These are phyloP conservation scores for Cercospora zeina DNA, from an alignment of 2,329 filamentous ascomycete species.

Conservation along the genomic window DNA sequence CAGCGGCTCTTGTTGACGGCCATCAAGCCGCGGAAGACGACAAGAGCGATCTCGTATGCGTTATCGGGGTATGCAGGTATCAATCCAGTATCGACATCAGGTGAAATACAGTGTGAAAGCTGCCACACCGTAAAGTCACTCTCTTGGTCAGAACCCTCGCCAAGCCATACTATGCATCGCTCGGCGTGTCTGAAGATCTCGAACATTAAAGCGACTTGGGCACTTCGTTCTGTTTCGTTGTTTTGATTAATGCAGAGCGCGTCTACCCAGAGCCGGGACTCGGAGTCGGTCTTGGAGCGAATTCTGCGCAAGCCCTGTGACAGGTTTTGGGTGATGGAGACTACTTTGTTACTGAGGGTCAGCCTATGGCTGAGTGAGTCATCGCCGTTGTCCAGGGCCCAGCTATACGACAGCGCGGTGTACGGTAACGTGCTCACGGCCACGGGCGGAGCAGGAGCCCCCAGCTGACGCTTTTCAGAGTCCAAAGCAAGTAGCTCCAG, in stretches of 20 bases:
- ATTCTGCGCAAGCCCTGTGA: background rate
- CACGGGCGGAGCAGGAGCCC: background rate
- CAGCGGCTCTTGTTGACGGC: background rate
- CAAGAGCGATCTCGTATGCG: background rate
- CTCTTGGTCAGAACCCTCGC: background rate
- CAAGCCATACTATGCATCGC: background rate
- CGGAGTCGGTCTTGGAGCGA: background rate
- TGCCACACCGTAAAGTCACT: background rate
- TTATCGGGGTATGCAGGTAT: background rate
- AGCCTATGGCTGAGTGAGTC: background rate
- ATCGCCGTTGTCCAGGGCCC: background rate
- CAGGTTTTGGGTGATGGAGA: background rate
- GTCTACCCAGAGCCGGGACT: background rate
- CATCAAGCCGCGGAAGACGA: background rate
- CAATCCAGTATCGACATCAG: background rate
- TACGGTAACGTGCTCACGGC: background rate
- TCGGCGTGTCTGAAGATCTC: background rate
- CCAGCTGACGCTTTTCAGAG: background rate
- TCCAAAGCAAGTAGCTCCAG: background rate
- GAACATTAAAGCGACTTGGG: background rate
- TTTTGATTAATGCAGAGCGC: background rate
- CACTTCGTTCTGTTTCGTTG: background rate
- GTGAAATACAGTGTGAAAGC: background rate
- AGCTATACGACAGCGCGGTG: background rate
- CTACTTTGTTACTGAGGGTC: background rate